Evolutionary conservation across 164 flowering plant species (phyloP).

Genomic region (Tetracentron sinense): DNA sequence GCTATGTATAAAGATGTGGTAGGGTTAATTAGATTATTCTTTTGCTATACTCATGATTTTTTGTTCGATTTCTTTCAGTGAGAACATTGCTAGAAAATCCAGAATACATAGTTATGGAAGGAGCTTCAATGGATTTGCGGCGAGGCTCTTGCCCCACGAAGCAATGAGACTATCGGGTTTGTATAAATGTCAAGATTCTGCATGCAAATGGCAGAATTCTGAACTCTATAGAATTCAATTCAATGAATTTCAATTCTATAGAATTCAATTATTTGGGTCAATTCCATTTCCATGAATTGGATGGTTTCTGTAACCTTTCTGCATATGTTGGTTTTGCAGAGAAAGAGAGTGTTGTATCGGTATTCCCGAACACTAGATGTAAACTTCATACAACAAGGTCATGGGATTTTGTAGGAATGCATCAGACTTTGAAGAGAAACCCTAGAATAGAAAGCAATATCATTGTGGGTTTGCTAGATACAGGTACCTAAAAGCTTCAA

Average conservation of each 20-base stretch:
- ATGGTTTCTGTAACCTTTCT: too few species aligned
- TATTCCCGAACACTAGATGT: constrained; percentile 3
- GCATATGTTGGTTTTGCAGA: constrained; percentile 6
- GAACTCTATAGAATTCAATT: too few species aligned
- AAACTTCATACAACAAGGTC: constrained; percentile 14
- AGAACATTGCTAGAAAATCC: neutral
- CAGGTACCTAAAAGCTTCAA: constrained; percentile 2
- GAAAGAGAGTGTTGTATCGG: constrained; percentile 5
- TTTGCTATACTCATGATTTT: neutral
- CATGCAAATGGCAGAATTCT: neutral
- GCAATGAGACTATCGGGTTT: constrained; percentile 1
- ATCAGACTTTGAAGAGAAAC: neutral
- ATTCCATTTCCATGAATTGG: too few species aligned
- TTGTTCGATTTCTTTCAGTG: neutral
- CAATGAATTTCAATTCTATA: too few species aligned
- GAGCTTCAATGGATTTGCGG: constrained; percentile 15
- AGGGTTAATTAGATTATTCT: neutral
- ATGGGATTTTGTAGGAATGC: constrained; percentile 15
- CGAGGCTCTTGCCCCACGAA: constrained; percentile 7
- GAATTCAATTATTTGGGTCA: too few species aligned
- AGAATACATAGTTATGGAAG: constrained; percentile 8
- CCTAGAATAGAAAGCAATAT: constrained; percentile 4
- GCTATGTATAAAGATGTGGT: neutral
- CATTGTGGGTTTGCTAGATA: constrained; percentile 12
- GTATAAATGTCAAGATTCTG: neutral